A percentile compares a stretch with the other conserved stretches of the same genome.
Evolutionary conservation across 2,329 filamentous ascomycete genomes (phyloP).

Genomic region (Phyllosticta ampelicida): DNA sequence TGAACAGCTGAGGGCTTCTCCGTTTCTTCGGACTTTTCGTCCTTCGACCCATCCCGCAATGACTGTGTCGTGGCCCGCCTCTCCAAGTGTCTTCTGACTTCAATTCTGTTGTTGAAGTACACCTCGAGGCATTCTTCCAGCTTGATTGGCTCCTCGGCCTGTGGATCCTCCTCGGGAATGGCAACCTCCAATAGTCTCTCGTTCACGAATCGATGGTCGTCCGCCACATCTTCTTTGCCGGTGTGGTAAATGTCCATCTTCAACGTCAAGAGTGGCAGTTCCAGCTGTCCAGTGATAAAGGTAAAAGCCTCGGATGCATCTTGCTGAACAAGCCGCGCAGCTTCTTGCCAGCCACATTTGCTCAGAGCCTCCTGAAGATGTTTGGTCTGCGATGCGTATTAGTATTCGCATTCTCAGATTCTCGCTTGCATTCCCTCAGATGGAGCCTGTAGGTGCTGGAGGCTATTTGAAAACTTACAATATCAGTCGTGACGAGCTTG

Average conservation of each 20-base stretch:
- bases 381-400: constrained; percentile 48
- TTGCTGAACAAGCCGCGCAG: constrained; percentile 67
- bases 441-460: too few relatives aligned
- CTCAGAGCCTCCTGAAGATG: constrained; percentile 72
- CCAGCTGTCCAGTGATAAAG: constrained; percentile 83
- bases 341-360: constrained; percentile 82
- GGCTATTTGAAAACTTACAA: constrained; percentile 44
- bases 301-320: constrained; percentile 93
- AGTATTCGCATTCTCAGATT: neutral
- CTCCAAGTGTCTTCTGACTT: constrained; percentile 68
- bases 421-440: neutral
- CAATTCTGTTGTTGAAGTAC: constrained; percentile 90
- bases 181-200: constrained; percentile 85
- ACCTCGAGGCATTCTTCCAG: constrained; percentile 86
- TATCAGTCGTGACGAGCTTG: constrained; percentile 71
- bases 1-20: constrained; percentile 19
- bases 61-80: constrained; percentile 48
- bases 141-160: constrained; percentile 58
- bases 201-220: constrained; percentile 91
- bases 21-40: constrained; percentile 2
- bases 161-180: constrained; percentile 62
- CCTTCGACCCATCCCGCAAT: constrained; percentile 19
- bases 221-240: constrained; percentile 67
- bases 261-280: constrained; percentile 75
- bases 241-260: constrained; percentile 94